Base-by-base conservation (phyloP, 352 stramenopile species). In the Pythium aquatile region DNA sequence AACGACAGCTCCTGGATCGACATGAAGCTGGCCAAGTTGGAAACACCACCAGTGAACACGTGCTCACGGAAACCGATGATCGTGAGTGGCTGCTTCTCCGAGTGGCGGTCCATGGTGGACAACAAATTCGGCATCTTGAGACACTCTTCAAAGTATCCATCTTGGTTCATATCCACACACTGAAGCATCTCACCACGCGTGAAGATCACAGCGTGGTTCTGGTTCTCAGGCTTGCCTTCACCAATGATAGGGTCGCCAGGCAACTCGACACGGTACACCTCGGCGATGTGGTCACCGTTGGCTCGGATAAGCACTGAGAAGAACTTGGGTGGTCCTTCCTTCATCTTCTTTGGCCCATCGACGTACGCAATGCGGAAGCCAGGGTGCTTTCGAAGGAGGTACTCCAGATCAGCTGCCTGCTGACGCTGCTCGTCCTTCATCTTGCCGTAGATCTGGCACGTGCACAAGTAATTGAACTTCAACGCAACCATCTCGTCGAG, bases 131-230 rank as follows among this genome's bases (percentile, higher is more conserved):
- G 82, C 79, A 93, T 87, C 72, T 91, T 91, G 46, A 93, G 37
- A 8, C 72, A 83, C 60, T 93, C 84, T 63, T 95, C 86, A 2
- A 93, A 72, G 69, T 93, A 93, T 0, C 76, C 79, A 49, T 95
- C 86, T 62, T 95, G 86, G 67, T 95, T 95, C 86, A 93, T 93
- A 78, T 95, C 86, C 32, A 95, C 91, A 80, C 81, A 91, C 73
- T 95, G 86, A 10, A 95, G 67, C 53, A 92, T 66, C 56, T 95
- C 87, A 44, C 87, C 87, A 46, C 84, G 83, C 39, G 87, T 89
- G 64, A 95, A 95, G 32, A 94, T 90, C 47, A 91, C 82, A 26
- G 87, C 87, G 53, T 94, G 85, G 70, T 95, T 95, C 61, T 95
- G 87, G 75, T 95, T 95, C 51, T 93, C 84, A 10, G 84, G 84